Base-by-base conservation (phyloP, 495 filamentous ascomycete genomes). In the Neurospora sp. region DNA sequence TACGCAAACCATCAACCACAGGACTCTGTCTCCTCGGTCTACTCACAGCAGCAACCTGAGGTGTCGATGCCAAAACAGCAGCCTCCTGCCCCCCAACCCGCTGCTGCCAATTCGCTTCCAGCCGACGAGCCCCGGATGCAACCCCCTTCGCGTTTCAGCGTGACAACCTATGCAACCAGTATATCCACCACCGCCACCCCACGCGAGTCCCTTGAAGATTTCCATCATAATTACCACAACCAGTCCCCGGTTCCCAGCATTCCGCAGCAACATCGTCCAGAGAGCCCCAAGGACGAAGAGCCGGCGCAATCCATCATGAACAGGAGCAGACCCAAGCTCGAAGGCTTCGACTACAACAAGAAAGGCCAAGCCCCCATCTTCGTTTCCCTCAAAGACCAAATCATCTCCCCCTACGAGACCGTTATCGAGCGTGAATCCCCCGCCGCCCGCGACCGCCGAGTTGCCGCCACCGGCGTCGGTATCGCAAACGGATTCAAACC, bases 91-190 rank as follows among this genome's bases (percentile, higher is more conserved):
- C 41, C 71, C 20, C 76, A 74, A n/a, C 40, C 74, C 9, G 72
- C 77, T 53, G 38, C 72, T 68, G 71, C 72, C 40, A 72, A 75
- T 69, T 27, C 53, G 6, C 53, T 4, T 35, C 27, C 53, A 18
- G 53, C 27, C 14, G 53, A 66, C 31, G 80, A 82, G 8, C 75
- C 77, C 16, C 84, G 80, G 79, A 76, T 80, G 18, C 85, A 90
- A 69, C 91, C 89, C 9, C 77, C 79, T 0, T 94, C 91, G 71
- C 91, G 91, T 48, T 93, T 93, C 83, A 93, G 90, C 79, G 82
- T 89, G 68, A 91, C 91, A 18, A 93, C 92, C 3, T 91, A 91
- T 77, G 88, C 89, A n/a, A 85, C 88, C 3, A 85, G 84, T 20
- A 18, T 66, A 35, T 66, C 53, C 22, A 84, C 83, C 40, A 84